Percentiles rank a stretch among this genome's conserved stretches.
These are phyloP conservation scores for Apophysomyces trapeziformis DNA, from an alignment of 371 early-diverging fungal genomes.

Conservation along the genomic window DNA sequence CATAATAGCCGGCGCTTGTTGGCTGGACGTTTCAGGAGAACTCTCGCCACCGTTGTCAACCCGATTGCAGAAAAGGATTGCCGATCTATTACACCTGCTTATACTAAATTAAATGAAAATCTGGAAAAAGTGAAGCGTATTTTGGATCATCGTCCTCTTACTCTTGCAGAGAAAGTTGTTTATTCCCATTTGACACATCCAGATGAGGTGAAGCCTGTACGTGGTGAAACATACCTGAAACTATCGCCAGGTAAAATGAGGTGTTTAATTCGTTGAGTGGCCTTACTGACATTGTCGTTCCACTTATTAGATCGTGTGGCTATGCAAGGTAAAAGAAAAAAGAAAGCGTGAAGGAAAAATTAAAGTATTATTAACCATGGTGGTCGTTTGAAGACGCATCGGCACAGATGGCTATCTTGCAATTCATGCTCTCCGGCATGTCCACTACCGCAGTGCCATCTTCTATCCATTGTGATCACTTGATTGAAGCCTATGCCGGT, in stretches of 20 bases:
- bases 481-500: conserved; percentile 83
- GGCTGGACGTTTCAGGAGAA: conserved; percentile 1
- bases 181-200: conserved; percentile 92
- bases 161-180: conserved; percentile 93
- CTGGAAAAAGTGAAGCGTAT: conserved; percentile 59
- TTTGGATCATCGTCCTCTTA: conserved; percentile 70
- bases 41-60: conserved; percentile 39
- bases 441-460: conserved; percentile 86
- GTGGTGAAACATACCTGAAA: conserved; percentile 74
- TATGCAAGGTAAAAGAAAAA: conserved; percentile 62
- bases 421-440: conserved; percentile 92
- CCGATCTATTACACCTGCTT: conserved; percentile 63
- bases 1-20: background rate
- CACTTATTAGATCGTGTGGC: conserved; percentile 71
- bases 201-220: conserved; percentile 66
- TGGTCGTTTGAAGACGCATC: conserved; percentile 62
- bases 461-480: conserved; percentile 93
- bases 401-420: conserved; percentile 90
- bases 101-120: conserved; percentile 58
- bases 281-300: background rate
- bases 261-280: conserved; percentile 1
- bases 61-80: conserved; percentile 57
- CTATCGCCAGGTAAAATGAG: conserved; percentile 65
- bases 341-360: background rate
- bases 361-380: background rate